These are phyloP conservation scores for Mallotus repandus DNA, from an alignment of 441 rosid species.

Conservation along the genomic window DNA sequence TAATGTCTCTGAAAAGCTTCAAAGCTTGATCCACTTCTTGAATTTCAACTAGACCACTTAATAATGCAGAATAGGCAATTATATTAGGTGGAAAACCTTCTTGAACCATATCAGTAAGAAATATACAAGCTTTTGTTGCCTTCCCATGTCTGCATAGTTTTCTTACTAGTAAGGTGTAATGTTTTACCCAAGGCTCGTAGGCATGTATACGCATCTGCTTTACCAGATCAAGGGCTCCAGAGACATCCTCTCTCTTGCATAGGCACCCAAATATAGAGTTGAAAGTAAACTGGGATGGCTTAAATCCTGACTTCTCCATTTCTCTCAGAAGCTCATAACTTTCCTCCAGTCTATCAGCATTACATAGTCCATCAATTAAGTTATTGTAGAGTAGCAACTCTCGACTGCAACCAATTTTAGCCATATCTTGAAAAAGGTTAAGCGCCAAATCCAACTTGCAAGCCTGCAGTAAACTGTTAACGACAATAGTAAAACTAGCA, in stretches of 20 bases:
- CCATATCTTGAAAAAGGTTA: constrained; percentile 53
- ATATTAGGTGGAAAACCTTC: constrained; percentile 81
- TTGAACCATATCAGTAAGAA: constrained; percentile 56
- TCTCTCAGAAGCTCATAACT: constrained; percentile 51
- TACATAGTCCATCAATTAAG: constrained; percentile 63
- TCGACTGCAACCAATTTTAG: constrained; percentile 38
- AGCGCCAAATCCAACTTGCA: constrained; percentile 60
- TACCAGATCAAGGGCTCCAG: constrained; percentile 56
- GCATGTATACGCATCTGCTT: constrained; percentile 74
- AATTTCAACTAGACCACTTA: constrained; percentile 60
- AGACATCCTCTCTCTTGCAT: constrained; percentile 54
- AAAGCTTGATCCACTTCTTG: constrained; percentile 58
- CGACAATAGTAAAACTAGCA: constrained; percentile 47
- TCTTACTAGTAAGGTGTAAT: constrained; percentile 62
- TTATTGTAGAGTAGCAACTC: constrained; percentile 50
- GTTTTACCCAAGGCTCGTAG: constrained; percentile 78
- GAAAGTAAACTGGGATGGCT: constrained; percentile 64
- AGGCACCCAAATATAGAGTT: constrained; percentile 71
- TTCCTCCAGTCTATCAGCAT: constrained; percentile 64
- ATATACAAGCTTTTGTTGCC: constrained; percentile 59
- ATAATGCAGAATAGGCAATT: constrained; percentile 68
- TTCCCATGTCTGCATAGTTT: constrained; percentile 54
- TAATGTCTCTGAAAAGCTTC: constrained; percentile 56
- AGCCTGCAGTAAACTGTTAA: constrained; percentile 47
- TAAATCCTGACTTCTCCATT: constrained; percentile 59